Conservation (phyloP, 1,284 basidiomycete genomes). For the Ganoderma resinaceum region DNA sequence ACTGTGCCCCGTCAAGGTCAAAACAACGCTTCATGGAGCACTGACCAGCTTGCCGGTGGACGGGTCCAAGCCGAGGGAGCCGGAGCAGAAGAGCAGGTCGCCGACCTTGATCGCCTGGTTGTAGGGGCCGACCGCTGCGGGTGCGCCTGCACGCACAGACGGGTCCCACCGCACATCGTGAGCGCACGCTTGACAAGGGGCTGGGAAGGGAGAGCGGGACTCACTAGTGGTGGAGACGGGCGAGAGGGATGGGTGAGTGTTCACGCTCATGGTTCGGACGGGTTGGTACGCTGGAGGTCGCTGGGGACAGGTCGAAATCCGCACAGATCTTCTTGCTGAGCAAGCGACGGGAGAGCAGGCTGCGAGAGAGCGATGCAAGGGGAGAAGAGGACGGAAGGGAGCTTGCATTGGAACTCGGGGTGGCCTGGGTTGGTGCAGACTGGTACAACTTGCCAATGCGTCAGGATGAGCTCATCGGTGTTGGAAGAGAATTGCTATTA, state of each 20-base stretch:
- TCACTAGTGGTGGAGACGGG: conserved; percentile 62
- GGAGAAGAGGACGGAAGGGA: conserved; percentile 11
- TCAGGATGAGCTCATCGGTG: neutral
- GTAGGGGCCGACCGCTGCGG: conserved; percentile 91
- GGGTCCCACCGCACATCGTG: neutral
- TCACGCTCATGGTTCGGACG: conserved; percentile 45
- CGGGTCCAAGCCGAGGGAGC: conserved; percentile 89
- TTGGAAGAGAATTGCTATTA: no score
- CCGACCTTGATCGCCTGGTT: conserved; percentile 89
- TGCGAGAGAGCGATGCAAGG: conserved; percentile 6
- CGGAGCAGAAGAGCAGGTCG: conserved; percentile 89
- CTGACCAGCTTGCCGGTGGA: conserved; percentile 73
- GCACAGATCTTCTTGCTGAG: neutral
- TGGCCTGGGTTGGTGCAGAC: no score
- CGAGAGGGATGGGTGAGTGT: conserved; percentile 59
- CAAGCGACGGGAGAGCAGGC: neutral
- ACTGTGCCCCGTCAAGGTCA: no score
- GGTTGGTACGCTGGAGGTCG: neutral
- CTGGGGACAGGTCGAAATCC: neutral
- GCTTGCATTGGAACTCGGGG: neutral
- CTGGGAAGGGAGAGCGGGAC: conserved; percentile 17
- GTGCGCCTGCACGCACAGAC: conserved; percentile 68
- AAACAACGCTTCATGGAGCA: neutral
- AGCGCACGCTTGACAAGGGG: neutral
- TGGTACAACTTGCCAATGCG: neutral